A percentile compares a stretch with the other conserved stretches of the same genome.
Evolutionary conservation across 805 yeast genomes (phyloP).

Genomic region (Wickerhamiella nectarea): DNA sequence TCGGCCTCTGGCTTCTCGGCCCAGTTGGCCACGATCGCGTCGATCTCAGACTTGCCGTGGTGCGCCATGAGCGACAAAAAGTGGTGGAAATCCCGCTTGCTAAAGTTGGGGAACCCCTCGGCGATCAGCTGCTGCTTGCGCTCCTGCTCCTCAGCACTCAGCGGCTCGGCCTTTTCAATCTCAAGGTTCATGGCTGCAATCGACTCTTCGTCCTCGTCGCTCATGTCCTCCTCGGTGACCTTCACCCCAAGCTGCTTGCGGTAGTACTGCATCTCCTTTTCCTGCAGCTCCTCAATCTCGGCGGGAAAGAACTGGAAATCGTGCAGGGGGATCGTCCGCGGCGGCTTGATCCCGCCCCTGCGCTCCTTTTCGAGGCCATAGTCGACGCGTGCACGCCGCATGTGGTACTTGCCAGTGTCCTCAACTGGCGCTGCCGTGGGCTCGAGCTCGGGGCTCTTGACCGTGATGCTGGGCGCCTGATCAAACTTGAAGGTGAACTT

Average conservation of each 20-base stretch:
- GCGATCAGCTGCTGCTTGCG: constrained; percentile 42
- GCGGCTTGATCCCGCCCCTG: constrained; percentile 56
- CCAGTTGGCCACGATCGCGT: constrained; percentile 54
- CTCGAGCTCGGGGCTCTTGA: background rate
- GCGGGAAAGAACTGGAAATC: constrained; percentile 84
- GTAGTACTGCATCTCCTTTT: constrained; percentile 64
- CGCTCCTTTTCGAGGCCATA: constrained; percentile 49
- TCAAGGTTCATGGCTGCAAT: constrained; percentile 35
- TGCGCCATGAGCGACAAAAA: constrained; percentile 61
- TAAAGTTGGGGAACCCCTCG: constrained; percentile 70
- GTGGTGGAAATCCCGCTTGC: constrained; percentile 73
- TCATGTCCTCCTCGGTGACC: constrained; percentile 36
- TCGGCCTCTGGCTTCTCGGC: constrained; percentile 55
- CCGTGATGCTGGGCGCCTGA: constrained; percentile 13
- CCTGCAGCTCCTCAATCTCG: constrained; percentile 57
- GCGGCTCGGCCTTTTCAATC: constrained; percentile 60
- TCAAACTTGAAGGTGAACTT: constrained; percentile 53
- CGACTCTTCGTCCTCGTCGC: constrained; percentile 32
- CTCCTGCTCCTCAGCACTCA: constrained; percentile 67
- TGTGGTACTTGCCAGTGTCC: constrained; percentile 23
- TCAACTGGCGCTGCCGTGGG: constrained; percentile 17
- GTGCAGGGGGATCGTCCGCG: constrained; percentile 63
- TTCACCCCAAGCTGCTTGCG: constrained; percentile 52
- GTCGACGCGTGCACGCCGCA: constrained; percentile 31
- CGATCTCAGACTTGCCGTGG: constrained; percentile 63